Base-by-base conservation (phyloP, 371 early-diverging fungal species). In the Rhizopus sp. region DNA sequence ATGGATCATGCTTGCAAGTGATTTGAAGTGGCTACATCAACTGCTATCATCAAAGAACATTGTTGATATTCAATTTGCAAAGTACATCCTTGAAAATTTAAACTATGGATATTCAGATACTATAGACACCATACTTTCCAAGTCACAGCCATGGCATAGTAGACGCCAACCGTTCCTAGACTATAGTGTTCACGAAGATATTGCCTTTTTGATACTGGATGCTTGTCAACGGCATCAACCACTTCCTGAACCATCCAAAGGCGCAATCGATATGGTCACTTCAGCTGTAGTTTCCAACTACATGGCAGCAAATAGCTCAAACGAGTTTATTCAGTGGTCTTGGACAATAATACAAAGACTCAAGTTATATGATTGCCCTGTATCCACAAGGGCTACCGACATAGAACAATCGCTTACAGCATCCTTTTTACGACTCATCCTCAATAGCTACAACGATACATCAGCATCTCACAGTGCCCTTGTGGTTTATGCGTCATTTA, bases 241-340 rank as follows among this genome's bases (percentile, higher is more conserved):
- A 4, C 50, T 74, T 17, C 60, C 66, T 0, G 73, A 77, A 10
- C 50, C 50, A 1, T 57, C 46, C 3, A 59, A 64, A 44, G 55
- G 66, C 17, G 57, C 64, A 31, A 53, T 76, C 54, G 53, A 66
- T 35, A 29, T 70, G 16, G 60, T 66, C 50, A 41, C 72, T 16
- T 60, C 72, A 38, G 15, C 62, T 50, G 56, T 65, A 56, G 41
- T 76, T 12, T 57, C 70, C 33, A 29, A 65, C 42, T 57, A 80
- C 57, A 49, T 68, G 35, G 29, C 66, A 17, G 44, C 46, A 12
- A 64, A 63, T 13, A 45, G 40, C 0, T 53, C 64, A 0, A 54
- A 55, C 13, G 73, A 72, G 23, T 64, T 77, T 32, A 70, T 82
- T 57, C 69, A 77, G 1, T 85, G 85, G 85, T 68, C 72, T 3